Evolutionary conservation across 768 basidiomycete genomes (phyloP), one percentile per base, ranked within the genome.

Genomic region (Leccinum uliginosum): DNA sequence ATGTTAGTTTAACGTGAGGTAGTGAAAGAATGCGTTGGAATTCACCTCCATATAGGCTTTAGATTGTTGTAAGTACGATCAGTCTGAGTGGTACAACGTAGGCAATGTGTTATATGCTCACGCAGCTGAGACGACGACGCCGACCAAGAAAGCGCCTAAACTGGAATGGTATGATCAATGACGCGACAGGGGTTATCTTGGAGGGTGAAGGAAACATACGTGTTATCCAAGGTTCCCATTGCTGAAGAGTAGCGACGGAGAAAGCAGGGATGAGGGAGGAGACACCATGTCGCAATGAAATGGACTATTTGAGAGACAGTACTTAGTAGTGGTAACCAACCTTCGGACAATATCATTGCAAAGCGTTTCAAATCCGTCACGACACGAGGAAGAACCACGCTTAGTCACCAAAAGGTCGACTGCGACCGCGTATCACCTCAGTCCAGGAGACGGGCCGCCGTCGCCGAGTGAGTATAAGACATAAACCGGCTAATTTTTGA

Each of bases 121-220:
- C 83, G 64, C 67, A 26, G 76, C 80, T n/a, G 83, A 82, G 17
- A 80, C 56, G 27, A 83, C 71, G 17, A 83, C 74, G 5, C 83
- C 83, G 55, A 84, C 71, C 58, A 80, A 76, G 49, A 78, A 76
- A 51, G 81, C 83, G 11, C 83, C 83, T 48, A 83, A 62, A 30
- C 81, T 83, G 32, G n/a, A 51, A 24, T n/a, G 26, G 23, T 38
- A 56, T 29, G 40, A 38, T 64, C 46, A 55, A 21, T 26, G 30
- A n/a, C 2, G 23, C 35, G 40, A n/a, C 34, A 15, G 27, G 29
- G 40, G 7, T 32, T 21, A 23, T 2, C 24, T 19, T 24, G 12
- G 9, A 32, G 40, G 27, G 9, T 15, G 17, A 14, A 23, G 10
- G 34, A 7, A 7, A 68, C 74, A 35, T 58, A 78, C 77, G 77